Conservation (phyloP, 2,329 filamentous ascomycete species). For the Fonsecaea nubica region DNA sequence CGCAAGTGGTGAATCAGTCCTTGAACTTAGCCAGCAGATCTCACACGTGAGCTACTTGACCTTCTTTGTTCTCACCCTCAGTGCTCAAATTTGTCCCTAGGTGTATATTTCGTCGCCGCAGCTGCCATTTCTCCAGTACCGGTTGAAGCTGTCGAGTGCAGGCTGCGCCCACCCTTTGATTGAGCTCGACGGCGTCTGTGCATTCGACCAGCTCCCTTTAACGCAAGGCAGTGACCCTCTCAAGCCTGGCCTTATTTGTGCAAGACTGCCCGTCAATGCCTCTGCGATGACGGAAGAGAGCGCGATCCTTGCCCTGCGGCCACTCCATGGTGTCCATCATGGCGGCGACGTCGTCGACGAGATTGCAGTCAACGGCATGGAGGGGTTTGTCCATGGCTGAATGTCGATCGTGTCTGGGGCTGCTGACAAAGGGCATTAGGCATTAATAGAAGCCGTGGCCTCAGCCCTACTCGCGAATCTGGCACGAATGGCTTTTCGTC, state of each 20-base stretch:
- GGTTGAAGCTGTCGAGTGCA: no score
- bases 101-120: no score
- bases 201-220: neutral
- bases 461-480: no score
- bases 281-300: neutral
- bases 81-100: no score
- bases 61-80: no score
- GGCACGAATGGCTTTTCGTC: no score
- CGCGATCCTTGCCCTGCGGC: constrained; percentile 4
- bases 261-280: neutral
- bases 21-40: no score
- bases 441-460: neutral
- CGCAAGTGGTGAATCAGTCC: no score
- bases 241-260: constrained; percentile 1
- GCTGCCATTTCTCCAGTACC: no score
- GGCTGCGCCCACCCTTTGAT: neutral
- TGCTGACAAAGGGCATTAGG: neutral
- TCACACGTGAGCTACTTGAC: no score
- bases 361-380: neutral
- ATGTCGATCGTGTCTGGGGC: constrained; percentile 14
- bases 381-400: neutral
- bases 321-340: neutral
- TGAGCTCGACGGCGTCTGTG: neutral
- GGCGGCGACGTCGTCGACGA: neutral
- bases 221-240: neutral